Base-by-base conservation (phyloP, 192 early-diverging fungal species). In the Coemansia aciculifera region DNA sequence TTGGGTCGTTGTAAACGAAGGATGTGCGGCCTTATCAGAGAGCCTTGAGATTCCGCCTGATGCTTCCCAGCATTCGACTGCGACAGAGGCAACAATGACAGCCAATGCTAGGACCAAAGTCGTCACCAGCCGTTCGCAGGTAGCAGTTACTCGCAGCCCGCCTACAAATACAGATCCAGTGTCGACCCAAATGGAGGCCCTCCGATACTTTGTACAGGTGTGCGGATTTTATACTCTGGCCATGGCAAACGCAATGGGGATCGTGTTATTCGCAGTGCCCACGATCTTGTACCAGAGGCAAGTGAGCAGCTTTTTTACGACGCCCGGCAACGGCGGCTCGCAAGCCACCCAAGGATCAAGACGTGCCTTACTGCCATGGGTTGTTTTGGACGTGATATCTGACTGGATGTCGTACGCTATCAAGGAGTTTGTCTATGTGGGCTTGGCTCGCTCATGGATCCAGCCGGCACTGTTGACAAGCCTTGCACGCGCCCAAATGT, bases 1-100 rank as follows among this genome's bases (percentile, higher is more conserved):
- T 27, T 65, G 85, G 32, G 65, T 86, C 11, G 60, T 73, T 8
- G 31, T 90, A 17, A 54, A 67, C 19, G 61, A 74, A 37, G 87
- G 89, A 19, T 3, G 21, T 3, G 66, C 27, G 2, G 19, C 15
- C 5, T 3, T 71, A 4, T 57, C 15, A 31, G 29, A 31, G 3
- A 32, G 15, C 29, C 54, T 57, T 32, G 54, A 32, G 11, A 31
- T 13, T 57, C 15, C 17, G 12, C 5, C 54, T 36, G 54, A 57
- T 57, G 5, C 5, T 57, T 7, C 5, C 13, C 24, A 34, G 5
- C 12, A 6, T 13, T 23, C 54, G 12, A 32, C 3, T 32, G 54
- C 29, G 12, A 31, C 29, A n/a, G 54, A n/a, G 27, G 1, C 51
- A 15, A 5, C 54, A 31, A n/a, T 23, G 3, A 2, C 54, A 57